Conservation (phyloP, 768 basidiomycete genomes). For the Phylloporus arenicola region DNA sequence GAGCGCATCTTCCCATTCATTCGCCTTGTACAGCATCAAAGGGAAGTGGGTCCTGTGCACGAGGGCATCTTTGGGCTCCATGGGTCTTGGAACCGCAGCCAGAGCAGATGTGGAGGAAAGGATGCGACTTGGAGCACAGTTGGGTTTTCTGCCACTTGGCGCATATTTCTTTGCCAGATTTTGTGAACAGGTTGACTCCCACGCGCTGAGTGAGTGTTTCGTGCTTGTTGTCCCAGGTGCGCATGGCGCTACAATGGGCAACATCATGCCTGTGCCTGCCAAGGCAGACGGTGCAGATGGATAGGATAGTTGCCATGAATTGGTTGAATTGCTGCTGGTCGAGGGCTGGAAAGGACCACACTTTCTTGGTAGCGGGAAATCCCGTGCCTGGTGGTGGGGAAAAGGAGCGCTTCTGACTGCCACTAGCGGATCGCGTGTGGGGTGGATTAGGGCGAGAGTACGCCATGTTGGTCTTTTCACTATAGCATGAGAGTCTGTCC, state of each 20-base stretch:
- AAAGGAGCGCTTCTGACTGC: neutral
- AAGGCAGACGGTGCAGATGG: neutral
- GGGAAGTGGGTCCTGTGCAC: neutral
- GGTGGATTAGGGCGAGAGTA: neutral
- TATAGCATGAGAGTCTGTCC: no score
- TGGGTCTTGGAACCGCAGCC: conserved; percentile 3
- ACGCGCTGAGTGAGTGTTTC: neutral
- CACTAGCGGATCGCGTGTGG: neutral
- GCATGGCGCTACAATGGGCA: neutral
- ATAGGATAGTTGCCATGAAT: neutral
- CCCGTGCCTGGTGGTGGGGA: neutral
- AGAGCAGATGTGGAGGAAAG: conserved; percentile 6
- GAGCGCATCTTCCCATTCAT: conserved; percentile 5
- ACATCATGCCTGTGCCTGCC: neutral
- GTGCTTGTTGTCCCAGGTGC: neutral
- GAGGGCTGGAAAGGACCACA: neutral
- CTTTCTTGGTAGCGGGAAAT: neutral
- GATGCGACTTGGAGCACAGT: neutral
- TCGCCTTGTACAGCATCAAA: conserved; percentile 1
- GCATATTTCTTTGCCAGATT: conserved; percentile 1
- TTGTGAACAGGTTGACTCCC: conserved; percentile 12
- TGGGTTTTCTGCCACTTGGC: neutral
- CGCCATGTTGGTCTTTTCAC: no score
- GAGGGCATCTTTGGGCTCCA: conserved; percentile 6
- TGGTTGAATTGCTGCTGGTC: no score